These are phyloP conservation scores for Sambucus nigra DNA, from an alignment of 129 eudicot species.

Conservation along the genomic window DNA sequence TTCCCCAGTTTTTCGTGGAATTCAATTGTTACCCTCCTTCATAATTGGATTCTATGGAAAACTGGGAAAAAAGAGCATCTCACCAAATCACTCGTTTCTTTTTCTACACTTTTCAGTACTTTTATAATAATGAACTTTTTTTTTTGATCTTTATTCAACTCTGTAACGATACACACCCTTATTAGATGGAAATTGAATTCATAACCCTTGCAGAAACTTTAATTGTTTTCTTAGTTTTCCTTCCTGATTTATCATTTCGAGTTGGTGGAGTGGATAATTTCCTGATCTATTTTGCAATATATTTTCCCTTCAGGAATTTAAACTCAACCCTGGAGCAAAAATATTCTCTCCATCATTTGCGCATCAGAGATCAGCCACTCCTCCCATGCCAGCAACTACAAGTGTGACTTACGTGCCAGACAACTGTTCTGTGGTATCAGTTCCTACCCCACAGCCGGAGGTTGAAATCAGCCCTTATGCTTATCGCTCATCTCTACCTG, in stretches of 20 bases:
- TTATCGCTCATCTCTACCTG: slow-evolving; percentile 40
- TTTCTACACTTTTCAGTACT: too few species aligned
- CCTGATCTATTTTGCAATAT: neutral
- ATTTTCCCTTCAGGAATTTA: slow-evolving; percentile 41
- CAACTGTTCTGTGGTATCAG: slow-evolving; percentile 24
- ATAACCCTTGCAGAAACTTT: neutral
- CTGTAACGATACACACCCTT: too few species aligned
- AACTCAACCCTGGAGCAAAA: slow-evolving; percentile 88
- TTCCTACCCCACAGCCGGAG: slow-evolving; percentile 44
- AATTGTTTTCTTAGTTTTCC: neutral
- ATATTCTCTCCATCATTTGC: slow-evolving; percentile 61
- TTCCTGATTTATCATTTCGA: neutral
- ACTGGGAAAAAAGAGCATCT: too few species aligned
- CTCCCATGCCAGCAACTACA: slow-evolving; percentile 39
- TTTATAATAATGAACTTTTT: too few species aligned
- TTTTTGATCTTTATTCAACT: too few species aligned
- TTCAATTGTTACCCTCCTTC: too few species aligned
- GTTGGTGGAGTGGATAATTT: slow-evolving; percentile 3
- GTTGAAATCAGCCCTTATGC: slow-evolving; percentile 38
- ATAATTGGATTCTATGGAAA: too few species aligned
- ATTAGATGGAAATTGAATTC: neutral
- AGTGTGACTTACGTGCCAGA: slow-evolving; percentile 42
- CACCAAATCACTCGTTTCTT: too few species aligned
- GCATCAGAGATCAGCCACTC: slow-evolving; percentile 43
- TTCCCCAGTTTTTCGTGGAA: too few species aligned